Percentiles rank a stretch among this genome's conserved stretches.
Evolutionary conservation across 257 asterid genomes (phyloP).

Genomic region (Euphrasia confusa): DNA sequence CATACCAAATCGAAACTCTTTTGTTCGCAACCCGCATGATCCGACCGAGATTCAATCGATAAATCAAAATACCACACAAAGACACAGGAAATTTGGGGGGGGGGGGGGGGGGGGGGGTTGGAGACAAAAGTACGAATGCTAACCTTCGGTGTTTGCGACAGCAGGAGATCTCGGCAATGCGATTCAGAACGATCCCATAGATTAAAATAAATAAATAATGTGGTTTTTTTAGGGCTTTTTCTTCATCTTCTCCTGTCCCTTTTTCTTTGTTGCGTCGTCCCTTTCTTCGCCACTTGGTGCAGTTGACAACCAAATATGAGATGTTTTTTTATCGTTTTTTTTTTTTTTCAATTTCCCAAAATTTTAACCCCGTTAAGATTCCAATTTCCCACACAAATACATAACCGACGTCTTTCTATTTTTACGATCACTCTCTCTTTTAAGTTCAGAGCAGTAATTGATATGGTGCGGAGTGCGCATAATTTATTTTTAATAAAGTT

Average conservation of each 20-base stretch:
- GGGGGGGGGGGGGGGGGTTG: constrained; percentile 22
- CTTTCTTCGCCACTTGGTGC: constrained; percentile 1
- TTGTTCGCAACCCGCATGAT: background rate
- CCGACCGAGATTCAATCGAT: background rate
- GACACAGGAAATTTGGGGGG: constrained; percentile 2
- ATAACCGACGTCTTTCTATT: background rate
- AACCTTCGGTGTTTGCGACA: constrained; percentile 37
- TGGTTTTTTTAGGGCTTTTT: constrained; percentile 29
- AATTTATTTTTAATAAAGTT: no score
- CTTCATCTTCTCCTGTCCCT: constrained; percentile 12
- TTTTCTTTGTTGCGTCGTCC: constrained; percentile 1
- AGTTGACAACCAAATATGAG: constrained; percentile 7
- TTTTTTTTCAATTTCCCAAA: background rate
- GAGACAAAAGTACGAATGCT: constrained; percentile 16
- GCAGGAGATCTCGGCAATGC: constrained; percentile 42
- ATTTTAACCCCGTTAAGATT: background rate
- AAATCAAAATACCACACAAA: background rate
- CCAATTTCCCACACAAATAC: background rate
- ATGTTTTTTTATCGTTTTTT: background rate
- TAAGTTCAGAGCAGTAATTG: no score
- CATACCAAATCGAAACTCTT: background rate
- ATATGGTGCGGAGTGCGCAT: no score
- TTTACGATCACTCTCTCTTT: no score
- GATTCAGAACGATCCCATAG: constrained; percentile 23
- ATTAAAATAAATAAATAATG: constrained; percentile 14